These are phyloP conservation scores for Plasmodium knowlesi DNA, from an alignment of 169 alveolate genomes.

Conservation along the genomic window DNA sequence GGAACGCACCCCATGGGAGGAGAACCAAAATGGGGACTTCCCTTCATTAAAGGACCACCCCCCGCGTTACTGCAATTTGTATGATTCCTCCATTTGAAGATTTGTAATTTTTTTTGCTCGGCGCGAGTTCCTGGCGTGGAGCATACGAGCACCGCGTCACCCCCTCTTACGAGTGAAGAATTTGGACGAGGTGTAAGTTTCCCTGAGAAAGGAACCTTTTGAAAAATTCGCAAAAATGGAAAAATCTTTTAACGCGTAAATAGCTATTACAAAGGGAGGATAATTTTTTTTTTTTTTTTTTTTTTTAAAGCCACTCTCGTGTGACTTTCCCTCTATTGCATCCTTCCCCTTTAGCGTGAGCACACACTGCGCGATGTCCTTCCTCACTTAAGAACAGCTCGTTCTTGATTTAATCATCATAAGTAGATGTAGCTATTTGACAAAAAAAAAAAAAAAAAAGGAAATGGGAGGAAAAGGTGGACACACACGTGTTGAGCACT, in stretches of 20 bases:
- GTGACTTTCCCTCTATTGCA: neutral
- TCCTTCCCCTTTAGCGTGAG: neutral
- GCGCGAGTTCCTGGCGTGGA: too few relatives aligned
- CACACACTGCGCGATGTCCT: neutral
- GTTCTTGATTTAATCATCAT: neutral
- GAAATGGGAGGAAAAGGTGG: neutral
- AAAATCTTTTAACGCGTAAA: neutral
- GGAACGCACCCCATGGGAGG: neutral
- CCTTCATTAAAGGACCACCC: neutral
- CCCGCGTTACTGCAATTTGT: neutral
- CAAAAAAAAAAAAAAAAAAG: conserved; percentile 10
- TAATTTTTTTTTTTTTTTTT: neutral
- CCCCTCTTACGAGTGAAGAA: neutral
- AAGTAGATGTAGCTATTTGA: neutral
- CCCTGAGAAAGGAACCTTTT: neutral
- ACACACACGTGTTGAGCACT: neutral
- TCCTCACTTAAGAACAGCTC: neutral
- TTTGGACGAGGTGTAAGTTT: neutral
- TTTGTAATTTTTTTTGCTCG: too few relatives aligned
- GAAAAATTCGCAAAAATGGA: neutral
- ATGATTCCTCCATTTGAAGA: too few relatives aligned
- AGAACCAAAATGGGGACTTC: neutral
- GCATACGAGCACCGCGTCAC: neutral
- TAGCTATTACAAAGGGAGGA: neutral
- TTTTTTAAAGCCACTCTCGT: neutral